Base-by-base conservation (phyloP, 805 yeast genomes). In the Blastobotrys peoriensis region DNA sequence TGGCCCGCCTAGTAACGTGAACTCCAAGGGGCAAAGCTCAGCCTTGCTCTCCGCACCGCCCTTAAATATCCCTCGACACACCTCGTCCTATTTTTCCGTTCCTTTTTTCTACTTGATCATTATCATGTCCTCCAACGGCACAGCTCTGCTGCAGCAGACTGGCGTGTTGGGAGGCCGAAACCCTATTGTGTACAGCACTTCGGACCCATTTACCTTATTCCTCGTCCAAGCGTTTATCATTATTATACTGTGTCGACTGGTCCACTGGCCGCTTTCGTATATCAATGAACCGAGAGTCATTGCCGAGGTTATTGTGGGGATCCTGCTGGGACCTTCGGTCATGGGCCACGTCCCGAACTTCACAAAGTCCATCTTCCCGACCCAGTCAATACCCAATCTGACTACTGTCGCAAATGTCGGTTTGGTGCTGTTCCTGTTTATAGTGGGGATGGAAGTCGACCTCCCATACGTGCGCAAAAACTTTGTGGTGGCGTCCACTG, bases 371-470 rank as follows among this genome's bases (percentile, higher is more conserved):
- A 78, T 86, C 28, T 85, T 85, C 62, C 86, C 93, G 0, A 37
- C 68, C 0, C 78, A 59, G 0, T 79, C 89, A 1, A 73, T 78
- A 19, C 77, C 85, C 0, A 79, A 81, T 1, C 64, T 85, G 45
- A 77, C 81, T 2, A 63, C 84, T 34, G 75, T 81, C 16, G 86
- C 94, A 23, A 85, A 83, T 54, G 55, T 85, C 25, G 94, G 94
- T 2, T 77, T 85, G 46, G 80, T 85, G 23, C 67, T 85, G 37
- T 79, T 85, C 56, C 70, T 85, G 64, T 85, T 85, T 58, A 75
- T 84, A 53, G 78, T 85, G 43, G 94, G 94, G 2, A 63, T 86
- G 53, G 94, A 85, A 63, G 91, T 84, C 25, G 94, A 85, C 56
- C 63, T 80, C 21, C 68, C 67, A 21, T 83, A 81, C 57, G 76